Evolutionary conservation across 2,329 filamentous ascomycete genomes (phyloP).

Genomic region (Stagonosporopsis chrysanthemi): DNA sequence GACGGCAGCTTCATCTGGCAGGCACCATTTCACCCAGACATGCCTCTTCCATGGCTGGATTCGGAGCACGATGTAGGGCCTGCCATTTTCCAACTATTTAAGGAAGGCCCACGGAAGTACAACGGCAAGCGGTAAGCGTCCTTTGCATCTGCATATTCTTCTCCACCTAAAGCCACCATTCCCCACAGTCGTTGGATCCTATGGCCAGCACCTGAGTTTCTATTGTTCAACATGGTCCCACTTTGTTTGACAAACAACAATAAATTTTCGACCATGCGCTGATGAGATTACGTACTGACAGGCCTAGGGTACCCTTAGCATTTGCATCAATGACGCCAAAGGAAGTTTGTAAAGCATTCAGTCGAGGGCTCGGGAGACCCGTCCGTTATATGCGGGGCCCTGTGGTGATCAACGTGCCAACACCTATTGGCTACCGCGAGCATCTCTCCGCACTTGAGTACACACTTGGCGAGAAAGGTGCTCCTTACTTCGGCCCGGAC

Average conservation of each 20-base stretch:
- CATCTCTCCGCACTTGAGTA: conserved; percentile 75
- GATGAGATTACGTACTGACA: conserved; percentile 37
- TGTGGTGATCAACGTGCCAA: conserved; percentile 84
- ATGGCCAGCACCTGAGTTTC: conserved; percentile 25
- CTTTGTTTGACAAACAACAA: conserved; percentile 16
- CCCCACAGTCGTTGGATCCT: conserved; percentile 35
- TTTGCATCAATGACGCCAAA: conserved; percentile 87
- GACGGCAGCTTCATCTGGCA: conserved; percentile 93
- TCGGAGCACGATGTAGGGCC: conserved; percentile 96
- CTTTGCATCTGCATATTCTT: conserved; percentile 29
- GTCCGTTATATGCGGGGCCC: conserved; percentile 80
- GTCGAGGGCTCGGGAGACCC: conserved; percentile 76
- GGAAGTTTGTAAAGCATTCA: conserved; percentile 83
- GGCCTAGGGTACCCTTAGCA: conserved; percentile 77
- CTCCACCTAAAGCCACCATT: conserved; percentile 28
- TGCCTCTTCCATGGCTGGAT: conserved; percentile 91
- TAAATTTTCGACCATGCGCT: conserved; percentile 25
- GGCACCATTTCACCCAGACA: conserved; percentile 89
- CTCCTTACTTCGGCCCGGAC: conserved; percentile 69
- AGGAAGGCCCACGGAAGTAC: conserved; percentile 89
- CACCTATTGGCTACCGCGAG: conserved; percentile 86
- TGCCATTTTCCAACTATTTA: conserved; percentile 91
- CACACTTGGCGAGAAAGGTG: conserved; percentile 65
- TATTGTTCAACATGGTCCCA: conserved; percentile 20
- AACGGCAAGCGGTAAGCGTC: conserved; percentile 69